Percentiles rank a stretch among this genome's conserved stretches.
These are phyloP conservation scores for Hippophae rhamnoides DNA, from an alignment of 306 rosid genomes.

Conservation along the genomic window DNA sequence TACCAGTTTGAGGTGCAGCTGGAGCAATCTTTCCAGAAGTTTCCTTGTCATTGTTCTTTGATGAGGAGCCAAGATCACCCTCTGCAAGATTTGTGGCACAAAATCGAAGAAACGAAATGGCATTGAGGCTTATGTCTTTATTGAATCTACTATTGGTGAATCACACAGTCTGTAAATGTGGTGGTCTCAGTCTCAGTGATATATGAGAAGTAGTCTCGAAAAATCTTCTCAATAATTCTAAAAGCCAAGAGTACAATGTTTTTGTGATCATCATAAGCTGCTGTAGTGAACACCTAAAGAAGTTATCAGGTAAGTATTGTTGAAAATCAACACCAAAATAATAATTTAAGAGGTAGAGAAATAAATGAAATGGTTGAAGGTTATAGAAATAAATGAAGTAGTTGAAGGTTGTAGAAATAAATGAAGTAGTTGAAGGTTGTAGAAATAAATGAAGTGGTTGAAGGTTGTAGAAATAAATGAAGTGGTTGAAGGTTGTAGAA, in stretches of 20 bases:
- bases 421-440: too few species aligned
- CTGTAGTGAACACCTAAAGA: constrained; percentile 94
- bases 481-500: too few species aligned
- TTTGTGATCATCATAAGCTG: constrained; percentile 95
- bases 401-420: too few species aligned
- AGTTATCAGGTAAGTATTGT: constrained; percentile 31
- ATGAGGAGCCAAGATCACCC: constrained; percentile 75
- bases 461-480: too few species aligned
- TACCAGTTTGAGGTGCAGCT: constrained; percentile 47
- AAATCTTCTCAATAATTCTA: constrained; percentile 90
- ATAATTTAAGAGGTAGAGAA: too few species aligned
- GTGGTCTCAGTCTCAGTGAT: constrained; percentile 98
- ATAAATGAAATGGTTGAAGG: too few species aligned
- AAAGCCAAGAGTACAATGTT: constrained; percentile 93
- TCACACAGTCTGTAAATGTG: constrained; percentile 93
- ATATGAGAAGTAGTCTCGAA: constrained; percentile 90
- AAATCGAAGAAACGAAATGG: constrained; percentile 82
- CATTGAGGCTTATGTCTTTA: constrained; percentile 90
- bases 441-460: too few species aligned
- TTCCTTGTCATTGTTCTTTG: constrained; percentile 69
- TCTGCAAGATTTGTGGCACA: constrained; percentile 96
- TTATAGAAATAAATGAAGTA: too few species aligned
- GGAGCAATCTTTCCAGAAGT: constrained; percentile 39
- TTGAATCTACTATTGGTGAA: constrained; percentile 92
- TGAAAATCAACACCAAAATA: too few species aligned